phyloP scores from a whole-genome alignment of 2,329 filamentous ascomycete species.

The Cladosporium sp. region DNA sequence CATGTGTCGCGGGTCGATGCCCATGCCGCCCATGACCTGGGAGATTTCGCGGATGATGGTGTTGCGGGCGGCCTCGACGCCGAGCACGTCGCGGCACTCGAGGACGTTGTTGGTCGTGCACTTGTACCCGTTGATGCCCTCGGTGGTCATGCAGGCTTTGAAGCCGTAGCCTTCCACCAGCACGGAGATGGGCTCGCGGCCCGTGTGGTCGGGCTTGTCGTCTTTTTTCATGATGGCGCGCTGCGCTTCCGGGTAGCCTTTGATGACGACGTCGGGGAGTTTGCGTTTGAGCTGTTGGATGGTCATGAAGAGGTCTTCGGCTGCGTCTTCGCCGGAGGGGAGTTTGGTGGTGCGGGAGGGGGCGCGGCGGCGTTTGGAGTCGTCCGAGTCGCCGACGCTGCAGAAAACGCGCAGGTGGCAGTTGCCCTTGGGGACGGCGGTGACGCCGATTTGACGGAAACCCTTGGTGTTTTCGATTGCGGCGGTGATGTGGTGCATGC shows the following conservation, averaged over 20 bases:
- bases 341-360: constrained; percentile 31
- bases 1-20: constrained; percentile 97
- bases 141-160: constrained; percentile 83
- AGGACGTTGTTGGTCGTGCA: constrained; percentile 82
- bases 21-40: constrained; percentile 87
- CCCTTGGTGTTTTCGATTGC: constrained; percentile 79
- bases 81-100: constrained; percentile 80
- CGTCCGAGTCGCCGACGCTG: constrained; percentile 44
- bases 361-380: constrained; percentile 17
- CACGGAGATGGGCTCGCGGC: constrained; percentile 52
- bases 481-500: constrained; percentile 64
- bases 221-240: constrained; percentile 86
- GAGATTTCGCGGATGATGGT: constrained; percentile 88
- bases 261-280: constrained; percentile 78
- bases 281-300: constrained; percentile 80
- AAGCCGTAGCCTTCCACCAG: constrained; percentile 92
- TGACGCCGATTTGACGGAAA: constrained; percentile 54
- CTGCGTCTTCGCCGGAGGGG: constrained; percentile 40
- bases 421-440: constrained; percentile 22
- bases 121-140: constrained; percentile 75
- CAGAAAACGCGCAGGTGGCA: constrained; percentile 66
- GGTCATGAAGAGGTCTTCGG: constrained; percentile 65
- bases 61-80: constrained; percentile 86
- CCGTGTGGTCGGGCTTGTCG: constrained; percentile 60
- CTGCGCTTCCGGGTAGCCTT: constrained; percentile 78